Base-by-base conservation (phyloP, 2,329 filamentous ascomycete species). In the Colletotrichum neosansevieriae region DNA sequence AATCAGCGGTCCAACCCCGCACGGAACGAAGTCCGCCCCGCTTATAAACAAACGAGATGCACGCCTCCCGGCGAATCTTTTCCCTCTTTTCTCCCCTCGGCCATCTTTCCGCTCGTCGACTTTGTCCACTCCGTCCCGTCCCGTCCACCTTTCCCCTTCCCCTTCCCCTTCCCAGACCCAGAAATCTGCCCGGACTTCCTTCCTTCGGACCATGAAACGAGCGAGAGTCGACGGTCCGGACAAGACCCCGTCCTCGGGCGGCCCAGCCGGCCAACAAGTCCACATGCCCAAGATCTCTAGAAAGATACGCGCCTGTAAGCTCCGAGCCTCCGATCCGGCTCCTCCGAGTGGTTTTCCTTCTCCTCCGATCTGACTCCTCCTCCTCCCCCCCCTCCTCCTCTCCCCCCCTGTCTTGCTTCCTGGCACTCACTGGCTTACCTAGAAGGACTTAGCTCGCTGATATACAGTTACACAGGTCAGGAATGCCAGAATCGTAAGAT, bases 401-500 rank as follows among this genome's bases (percentile, higher is more conserved):
- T n/a, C n/a, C 13, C 24, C 47, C 45, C 45, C n/a, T 32, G 19
- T 50, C 44, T 36, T 21, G 40, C 63, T 34, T 40, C 12, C 24
- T 6, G 24, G 24, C n/a, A n/a, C n/a, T n/a, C 24, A 40, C 36
- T 17, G 45, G 57, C 24, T 15, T 51, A 42, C 42, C 3, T 12
- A 3, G 17, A 29, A 42, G 59, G 13, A 4, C 12, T 17, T 17
- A 40, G 19, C 36, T 19, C 21, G 60, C 42, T 63, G 49, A 58
- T 62, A n/a, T 59, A n/a, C 50, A 50, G n/a, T 11, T 17, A 53
- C 56, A 5, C 45, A 77, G 76, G 76, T 67, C 74, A 76, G 66
- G 83, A 85, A 73, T 86, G 84, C 69, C 84, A 86, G 71, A 80
- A 80, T 21, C 83, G 85, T 71, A 88, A 88, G 74, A 86, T 88